Conservation (phyloP, 805 yeast species). For the Kodamaea lidongshanica region DNA sequence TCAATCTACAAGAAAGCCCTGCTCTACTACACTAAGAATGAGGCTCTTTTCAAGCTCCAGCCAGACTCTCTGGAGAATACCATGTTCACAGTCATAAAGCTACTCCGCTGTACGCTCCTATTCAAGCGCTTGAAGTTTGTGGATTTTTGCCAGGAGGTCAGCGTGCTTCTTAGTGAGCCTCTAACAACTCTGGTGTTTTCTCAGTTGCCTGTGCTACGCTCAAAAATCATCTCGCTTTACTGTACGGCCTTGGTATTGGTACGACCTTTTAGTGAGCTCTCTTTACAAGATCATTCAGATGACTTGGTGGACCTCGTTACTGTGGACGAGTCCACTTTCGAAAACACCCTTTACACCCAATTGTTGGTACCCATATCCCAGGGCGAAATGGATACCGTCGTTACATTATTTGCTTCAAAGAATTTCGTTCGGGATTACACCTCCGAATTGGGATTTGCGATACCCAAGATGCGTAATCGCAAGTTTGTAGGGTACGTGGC, state of each 20-base stretch:
- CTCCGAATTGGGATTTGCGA: constrained; percentile 13
- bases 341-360: constrained; percentile 14
- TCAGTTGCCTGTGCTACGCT: constrained; percentile 9
- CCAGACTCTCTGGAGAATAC: constrained; percentile 5
- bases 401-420: constrained; percentile 2
- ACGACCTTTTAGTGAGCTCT: constrained; percentile 25
- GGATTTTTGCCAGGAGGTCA: constrained; percentile 22
- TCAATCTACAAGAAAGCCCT: constrained; percentile 18
- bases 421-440: constrained; percentile 9
- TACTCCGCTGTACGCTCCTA: constrained; percentile 17
- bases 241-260: constrained; percentile 20
- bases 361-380: constrained; percentile 18
- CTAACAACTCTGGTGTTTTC: constrained; percentile 1
- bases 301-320: constrained; percentile 16
- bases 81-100: constrained; percentile 7
- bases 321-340: constrained; percentile 12
- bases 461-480: constrained; percentile 12
- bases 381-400: constrained; percentile 17
- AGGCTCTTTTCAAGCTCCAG: constrained; percentile 10
- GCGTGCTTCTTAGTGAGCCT: constrained; percentile 7
- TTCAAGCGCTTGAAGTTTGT: constrained; percentile 22
- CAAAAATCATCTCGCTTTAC: constrained; percentile 20
- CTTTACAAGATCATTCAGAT: constrained; percentile 16
- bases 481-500: constrained; percentile 18
- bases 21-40: constrained; percentile 20